Percentiles rank a stretch among this genome's conserved stretches.
Evolutionary conservation across 2,329 filamentous ascomycete genomes (phyloP).

Genomic region (Sporothrix mexicana): DNA sequence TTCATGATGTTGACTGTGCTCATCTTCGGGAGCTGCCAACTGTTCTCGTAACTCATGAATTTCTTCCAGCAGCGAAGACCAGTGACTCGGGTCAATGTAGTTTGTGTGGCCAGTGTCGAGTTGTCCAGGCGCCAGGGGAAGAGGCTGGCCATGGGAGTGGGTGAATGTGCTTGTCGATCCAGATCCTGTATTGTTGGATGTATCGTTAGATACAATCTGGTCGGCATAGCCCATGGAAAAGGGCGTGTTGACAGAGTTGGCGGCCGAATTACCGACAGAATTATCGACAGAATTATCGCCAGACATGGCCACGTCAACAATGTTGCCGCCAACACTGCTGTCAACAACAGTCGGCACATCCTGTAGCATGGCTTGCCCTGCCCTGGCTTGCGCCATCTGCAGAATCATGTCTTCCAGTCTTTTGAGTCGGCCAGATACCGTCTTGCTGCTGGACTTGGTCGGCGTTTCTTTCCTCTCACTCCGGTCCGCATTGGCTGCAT

Average conservation of each 20-base stretch:
- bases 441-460: background rate
- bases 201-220: too few relatives aligned
- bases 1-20: background rate
- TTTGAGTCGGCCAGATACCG: constrained; percentile 41
- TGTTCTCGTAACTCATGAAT: constrained; percentile 46
- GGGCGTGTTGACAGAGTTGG: background rate
- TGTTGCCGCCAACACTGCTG: background rate
- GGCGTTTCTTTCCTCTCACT: constrained; percentile 29
- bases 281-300: background rate
- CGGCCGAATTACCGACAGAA: background rate
- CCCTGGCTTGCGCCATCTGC: constrained; percentile 26
- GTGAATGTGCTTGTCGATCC: too few relatives aligned
- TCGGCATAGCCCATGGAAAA: too few relatives aligned
- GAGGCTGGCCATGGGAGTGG: too few relatives aligned
- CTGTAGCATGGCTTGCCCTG: background rate
- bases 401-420: constrained; percentile 43
- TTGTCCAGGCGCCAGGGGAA: constrained; percentile 22
- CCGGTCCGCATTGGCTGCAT: constrained; percentile 44
- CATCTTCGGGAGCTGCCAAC: constrained; percentile 31
- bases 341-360: background rate
- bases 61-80: constrained; percentile 46
- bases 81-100: constrained; percentile 46
- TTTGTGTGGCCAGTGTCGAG: constrained; percentile 35
- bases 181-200: too few relatives aligned
- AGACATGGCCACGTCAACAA: background rate